Base-by-base conservation (phyloP, 1,139 yeast genomes). In the Tardiomyces digboiensis region DNA sequence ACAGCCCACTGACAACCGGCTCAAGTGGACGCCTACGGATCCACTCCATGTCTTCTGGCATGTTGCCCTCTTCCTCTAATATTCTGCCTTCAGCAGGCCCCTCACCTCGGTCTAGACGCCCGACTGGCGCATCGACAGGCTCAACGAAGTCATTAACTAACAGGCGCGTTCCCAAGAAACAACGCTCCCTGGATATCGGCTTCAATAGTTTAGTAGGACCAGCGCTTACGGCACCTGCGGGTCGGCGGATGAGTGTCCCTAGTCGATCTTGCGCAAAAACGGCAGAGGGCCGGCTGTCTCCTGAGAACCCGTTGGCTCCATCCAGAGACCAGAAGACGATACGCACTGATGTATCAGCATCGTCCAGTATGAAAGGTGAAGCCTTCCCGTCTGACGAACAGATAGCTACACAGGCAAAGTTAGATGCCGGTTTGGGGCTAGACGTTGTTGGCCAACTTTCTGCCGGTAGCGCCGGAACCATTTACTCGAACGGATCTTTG, bases 131-230 rank as follows among this genome's bases (percentile, higher is more conserved):
- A 21, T 20, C 18, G 21, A 38, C 22, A 19, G 19, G 19, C 36
- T 39, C 16, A 5, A 40, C 14, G 21, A 37, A 38, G 14, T 18
- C 33, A 12, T 21, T 18, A 16, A 26, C 33, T 13, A 38, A 44
- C 4, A 38, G 45, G 8, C 38, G 47, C 26, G 46, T 44, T n/a
- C 42, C 47, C 5, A 44, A 40, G 36, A 40, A 51, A 18, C 55
- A 51, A 42, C 37, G 51, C 29, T 53, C 56, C 7, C 43, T 53
- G 21, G 56, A 53, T 36, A 40, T 49, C 10, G 43, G 44, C n/a
- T 40, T 45, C 20, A 38, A 39, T 8, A 29, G 19, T n/a, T 19
- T 41, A 12, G 43, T 29, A 12, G 33, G 20, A 6, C 14, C 33
- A 7, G 20, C 44, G 5, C n/a, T 16, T 7, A 21, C 42, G 33